Base-by-base conservation (phyloP, 1,284 basidiomycete genomes). In the Microbotryum lychnidis-dioicae region DNA sequence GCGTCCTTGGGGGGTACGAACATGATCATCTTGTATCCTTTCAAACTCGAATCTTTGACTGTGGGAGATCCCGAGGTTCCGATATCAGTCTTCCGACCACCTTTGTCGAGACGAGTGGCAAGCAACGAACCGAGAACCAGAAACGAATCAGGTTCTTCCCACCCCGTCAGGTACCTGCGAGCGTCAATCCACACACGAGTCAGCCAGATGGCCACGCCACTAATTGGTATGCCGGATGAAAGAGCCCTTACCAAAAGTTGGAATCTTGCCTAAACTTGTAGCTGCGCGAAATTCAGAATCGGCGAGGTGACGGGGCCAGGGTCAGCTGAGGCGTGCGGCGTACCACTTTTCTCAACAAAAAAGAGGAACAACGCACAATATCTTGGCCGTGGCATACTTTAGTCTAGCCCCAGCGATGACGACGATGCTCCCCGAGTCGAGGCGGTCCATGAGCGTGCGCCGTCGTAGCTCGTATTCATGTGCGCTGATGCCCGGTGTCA, bases 61-160 rank as follows among this genome's bases (percentile, higher is more conserved):
- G 63, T 33, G 1, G 21, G 18, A 7, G 10, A 33, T 21, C 23
- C 23, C 20, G 44, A 52, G 23, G 52, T 48, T 44, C 56, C 33
- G 23, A n/a, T 16, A 20, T 31, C 10, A 53, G 55, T 29, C 27
- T 42, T 29, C 20, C 44, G n/a, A n/a, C 2, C 18, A 20, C 18
- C 10, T 9, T 25, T 18, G 8, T 9, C 23, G 27, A 31, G 8
- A 9, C 37, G 7, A 37, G n/a, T 5, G 21, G 21, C 9, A n/a
- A 10, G n/a, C 2, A 33, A 72, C 81, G 58, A 66, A 87, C 89
- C 84, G 46, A 96, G 78, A 42, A 97, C 80, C 29, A 97, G 79
- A 0, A 89, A 91, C 16, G 92, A 84, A 64, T 96, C 87, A 0
- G 92, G 89, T 75, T 97, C 94, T 64, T 92, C 84, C 72, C 96